Evolutionary conservation across 2,329 filamentous ascomycete species (phyloP), one percentile per base, ranked within the genome.

Genomic region (Fusarium setosum): DNA sequence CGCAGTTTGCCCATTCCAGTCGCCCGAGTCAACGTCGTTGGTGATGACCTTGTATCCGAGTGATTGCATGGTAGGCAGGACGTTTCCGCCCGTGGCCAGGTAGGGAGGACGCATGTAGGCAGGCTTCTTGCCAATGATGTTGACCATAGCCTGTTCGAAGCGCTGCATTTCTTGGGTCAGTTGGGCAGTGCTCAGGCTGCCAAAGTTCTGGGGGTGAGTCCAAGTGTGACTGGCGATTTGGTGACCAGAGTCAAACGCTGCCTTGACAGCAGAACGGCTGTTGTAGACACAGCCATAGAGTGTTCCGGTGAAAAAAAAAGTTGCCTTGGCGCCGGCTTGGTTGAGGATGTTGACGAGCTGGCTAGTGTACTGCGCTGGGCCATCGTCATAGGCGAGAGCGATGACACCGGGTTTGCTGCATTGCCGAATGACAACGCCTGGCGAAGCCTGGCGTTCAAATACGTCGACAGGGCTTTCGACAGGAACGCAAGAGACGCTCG

Each of bases 31-130:
- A 47, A 90, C 77, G 63, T 89, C 84, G 70, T 88, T 81, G 68
- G 86, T 89, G 69, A 86, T 84, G 70, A 88, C 82, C 71, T 87
- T 86, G 79, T 88, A 89, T 56, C 84, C 84, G 48, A 89, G 73
- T 54, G 75, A 63, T 56, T 70, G 70, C 77, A 84, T 78, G 13
- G 78, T 78, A 17, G 72, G 70, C 45, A 84, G 74, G 38, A 83
- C 77, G 58, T 77, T 72, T 20, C 80, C 81, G 49, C 81, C 76
- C 4, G 82, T 84, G 57, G 80, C 80, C 40, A 84, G 81, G 74
- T 83, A 83, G 0, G 82, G 82, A 6, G 82, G 82, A 0, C 82
- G 81, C 79, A 84, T 78, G 75, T 84, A 84, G 10, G 79, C 75
- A 7, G 82, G 82, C 73, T 83, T 83, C 67, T 76, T 77, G 65